phyloP scores from a whole-genome alignment of 495 filamentous ascomycete genomes.

The Penicillium coprophilum region DNA sequence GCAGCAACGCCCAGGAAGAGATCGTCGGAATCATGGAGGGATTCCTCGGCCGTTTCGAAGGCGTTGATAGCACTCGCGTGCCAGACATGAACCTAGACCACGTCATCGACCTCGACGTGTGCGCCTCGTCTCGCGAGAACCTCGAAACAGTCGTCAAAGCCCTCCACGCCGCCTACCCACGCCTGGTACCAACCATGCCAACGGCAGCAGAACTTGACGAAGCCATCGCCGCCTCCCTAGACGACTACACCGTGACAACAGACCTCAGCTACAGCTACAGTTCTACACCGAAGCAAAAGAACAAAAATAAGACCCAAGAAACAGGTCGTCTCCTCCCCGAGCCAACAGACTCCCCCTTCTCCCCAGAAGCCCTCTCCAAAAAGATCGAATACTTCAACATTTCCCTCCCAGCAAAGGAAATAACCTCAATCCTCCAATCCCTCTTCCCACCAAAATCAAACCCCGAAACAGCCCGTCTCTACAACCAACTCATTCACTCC shows the following conservation, averaged over 20 bases:
- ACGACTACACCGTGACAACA: constrained; percentile 74
- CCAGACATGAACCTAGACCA: constrained; percentile 80
- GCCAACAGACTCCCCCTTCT: constrained; percentile 11
- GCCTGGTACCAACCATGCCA: constrained; percentile 70
- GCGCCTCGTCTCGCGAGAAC: constrained; percentile 74
- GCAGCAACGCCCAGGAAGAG: constrained; percentile 61
- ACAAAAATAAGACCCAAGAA: constrained; percentile 28
- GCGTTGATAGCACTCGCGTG: constrained; percentile 55
- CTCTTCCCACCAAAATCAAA: constrained; percentile 52
- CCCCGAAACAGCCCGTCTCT: constrained; percentile 59
- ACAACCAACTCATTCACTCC: constrained; percentile 66
- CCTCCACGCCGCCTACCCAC: constrained; percentile 70
- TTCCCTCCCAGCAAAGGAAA: constrained; percentile 54
- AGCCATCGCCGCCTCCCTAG: constrained; percentile 73
- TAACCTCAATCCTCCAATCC: constrained; percentile 63
- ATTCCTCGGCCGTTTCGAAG: constrained; percentile 84
- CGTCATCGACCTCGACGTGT: constrained; percentile 81
- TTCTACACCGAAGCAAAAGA: constrained; percentile 39
- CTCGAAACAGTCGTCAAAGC: constrained; percentile 74
- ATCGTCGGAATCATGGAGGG: constrained; percentile 92
- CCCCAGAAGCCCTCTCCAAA: constrained; percentile 31
- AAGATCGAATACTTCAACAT: constrained; percentile 87
- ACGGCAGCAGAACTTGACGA: constrained; percentile 70
- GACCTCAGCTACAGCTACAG: constrained; percentile 56
- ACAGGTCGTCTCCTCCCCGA: constrained; percentile 14